A percentile compares a stretch with the other conserved stretches of the same genome.
phyloP scores from a whole-genome alignment of 371 early-diverging fungal species.

The Circinella umbellata region DNA sequence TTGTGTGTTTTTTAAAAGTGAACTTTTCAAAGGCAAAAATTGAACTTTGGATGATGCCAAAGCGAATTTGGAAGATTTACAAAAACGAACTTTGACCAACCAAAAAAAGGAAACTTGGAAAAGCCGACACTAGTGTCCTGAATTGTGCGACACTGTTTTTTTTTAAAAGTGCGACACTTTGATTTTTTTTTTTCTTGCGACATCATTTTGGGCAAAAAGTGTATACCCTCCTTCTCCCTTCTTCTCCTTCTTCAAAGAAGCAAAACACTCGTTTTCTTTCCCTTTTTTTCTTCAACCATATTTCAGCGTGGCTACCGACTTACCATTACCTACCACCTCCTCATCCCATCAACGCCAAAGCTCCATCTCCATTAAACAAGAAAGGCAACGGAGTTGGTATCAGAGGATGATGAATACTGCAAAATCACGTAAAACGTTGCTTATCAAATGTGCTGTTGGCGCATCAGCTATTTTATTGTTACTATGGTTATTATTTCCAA shows the following conservation, averaged over 20 bases:
- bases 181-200: too few relatives aligned
- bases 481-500: slow-evolving; percentile 25
- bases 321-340: slow-evolving; percentile 13
- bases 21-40: too few relatives aligned
- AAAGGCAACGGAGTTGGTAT: slow-evolving; percentile 33
- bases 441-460: slow-evolving; percentile 18
- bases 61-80: too few relatives aligned
- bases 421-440: slow-evolving; percentile 28
- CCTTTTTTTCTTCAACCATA: neutral
- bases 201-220: too few relatives aligned
- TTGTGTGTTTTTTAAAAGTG: too few relatives aligned
- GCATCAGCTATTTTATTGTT: slow-evolving; percentile 20
- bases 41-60: too few relatives aligned
- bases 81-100: too few relatives aligned
- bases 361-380: slow-evolving; percentile 44
- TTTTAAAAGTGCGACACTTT: too few relatives aligned
- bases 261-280: neutral
- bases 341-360: slow-evolving; percentile 49
- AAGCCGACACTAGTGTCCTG: too few relatives aligned
- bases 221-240: neutral
- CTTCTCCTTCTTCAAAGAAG: neutral
- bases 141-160: too few relatives aligned
- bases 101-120: too few relatives aligned
- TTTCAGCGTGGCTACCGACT: slow-evolving; percentile 12
- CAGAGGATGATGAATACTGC: slow-evolving; percentile 32